A percentile compares a stretch with the other conserved stretches of the same genome.
These are phyloP conservation scores for Vickermania ingenoplastis DNA, from an alignment of 208 protist species.

Conservation along the genomic window DNA sequence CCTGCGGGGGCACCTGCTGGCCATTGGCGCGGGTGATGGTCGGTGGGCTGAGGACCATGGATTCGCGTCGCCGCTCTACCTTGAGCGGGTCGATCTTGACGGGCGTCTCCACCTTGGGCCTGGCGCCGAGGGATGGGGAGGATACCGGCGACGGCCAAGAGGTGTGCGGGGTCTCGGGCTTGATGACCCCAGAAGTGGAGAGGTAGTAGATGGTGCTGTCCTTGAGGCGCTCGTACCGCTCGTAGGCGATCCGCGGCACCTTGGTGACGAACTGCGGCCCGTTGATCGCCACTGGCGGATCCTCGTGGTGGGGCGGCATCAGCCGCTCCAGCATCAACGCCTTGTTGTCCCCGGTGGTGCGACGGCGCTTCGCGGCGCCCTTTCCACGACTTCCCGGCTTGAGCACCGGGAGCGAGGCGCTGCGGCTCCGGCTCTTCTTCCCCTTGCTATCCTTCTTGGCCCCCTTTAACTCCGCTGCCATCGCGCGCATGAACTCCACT, in stretches of 20 bases:
- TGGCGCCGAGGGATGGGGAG: no score
- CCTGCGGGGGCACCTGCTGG: background rate
- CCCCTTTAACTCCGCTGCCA: background rate
- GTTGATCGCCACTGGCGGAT: background rate
- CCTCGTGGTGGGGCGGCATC: background rate
- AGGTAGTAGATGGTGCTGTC: constrained; percentile 1
- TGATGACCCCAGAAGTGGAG: background rate
- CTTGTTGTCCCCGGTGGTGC: background rate
- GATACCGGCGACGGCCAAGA: background rate
- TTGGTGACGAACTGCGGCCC: constrained; percentile 2
- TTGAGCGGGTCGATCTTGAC: background rate
- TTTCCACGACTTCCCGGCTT: background rate
- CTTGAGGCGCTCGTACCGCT: constrained; percentile 8
- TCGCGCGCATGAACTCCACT: background rate
- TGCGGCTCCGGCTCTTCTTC: background rate
- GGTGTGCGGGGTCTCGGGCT: background rate
- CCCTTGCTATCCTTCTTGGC: background rate
- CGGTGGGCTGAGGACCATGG: background rate
- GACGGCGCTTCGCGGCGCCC: background rate
- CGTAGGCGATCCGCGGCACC: constrained; percentile 7
- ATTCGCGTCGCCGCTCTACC: background rate
- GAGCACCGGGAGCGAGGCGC: background rate
- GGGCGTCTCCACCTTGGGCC: background rate
- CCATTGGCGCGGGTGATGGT: constrained; percentile 1
- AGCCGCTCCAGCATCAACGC: background rate